These are phyloP conservation scores for Suillus spraguei DNA, from an alignment of 768 basidiomycete species.

Conservation along the genomic window DNA sequence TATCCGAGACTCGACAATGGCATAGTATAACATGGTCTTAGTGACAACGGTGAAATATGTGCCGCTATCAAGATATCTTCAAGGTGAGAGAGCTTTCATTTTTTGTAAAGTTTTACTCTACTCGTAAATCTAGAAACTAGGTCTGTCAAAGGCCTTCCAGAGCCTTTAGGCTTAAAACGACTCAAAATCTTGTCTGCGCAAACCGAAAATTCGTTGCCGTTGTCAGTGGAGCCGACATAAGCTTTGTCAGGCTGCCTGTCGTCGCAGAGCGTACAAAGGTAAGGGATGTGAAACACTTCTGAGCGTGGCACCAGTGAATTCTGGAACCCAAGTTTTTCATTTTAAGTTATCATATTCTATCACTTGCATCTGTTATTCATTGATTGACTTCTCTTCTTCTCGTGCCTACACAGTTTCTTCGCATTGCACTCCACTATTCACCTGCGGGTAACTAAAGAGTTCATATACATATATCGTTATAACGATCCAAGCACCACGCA, in stretches of 20 bases:
- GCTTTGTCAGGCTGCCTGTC: slow-evolving; percentile 94
- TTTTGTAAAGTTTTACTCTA: neutral
- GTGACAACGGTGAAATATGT: slow-evolving; percentile 95
- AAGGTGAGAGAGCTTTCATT: slow-evolving; percentile 56
- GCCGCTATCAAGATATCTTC: slow-evolving; percentile 98
- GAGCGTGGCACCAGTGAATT: slow-evolving; percentile 90
- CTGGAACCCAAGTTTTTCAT: slow-evolving; percentile 70
- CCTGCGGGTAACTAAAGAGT: slow-evolving; percentile 93
- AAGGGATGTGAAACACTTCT: slow-evolving; percentile 93
- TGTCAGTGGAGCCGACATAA: slow-evolving; percentile 98
- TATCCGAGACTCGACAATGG: slow-evolving; percentile 62
- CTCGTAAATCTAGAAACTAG: slow-evolving; percentile 70
- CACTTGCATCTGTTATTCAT: slow-evolving; percentile 8
- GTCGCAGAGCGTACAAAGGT: slow-evolving; percentile 99
- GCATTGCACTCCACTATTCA: slow-evolving; percentile 84
- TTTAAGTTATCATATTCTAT: neutral
- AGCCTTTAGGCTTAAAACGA: slow-evolving; percentile 89
- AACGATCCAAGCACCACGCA: slow-evolving; percentile 74
- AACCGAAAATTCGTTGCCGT: slow-evolving; percentile 90
- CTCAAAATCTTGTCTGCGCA: slow-evolving; percentile 84
- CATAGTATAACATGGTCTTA: slow-evolving; percentile 76
- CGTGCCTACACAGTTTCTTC: slow-evolving; percentile 64
- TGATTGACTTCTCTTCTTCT: slow-evolving; percentile 3
- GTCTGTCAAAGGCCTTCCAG: slow-evolving; percentile 95
- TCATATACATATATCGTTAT: slow-evolving; percentile 78